Evolutionary conservation across 139 green algal genomes (phyloP).

Genomic region (Nannochloris sp.): DNA sequence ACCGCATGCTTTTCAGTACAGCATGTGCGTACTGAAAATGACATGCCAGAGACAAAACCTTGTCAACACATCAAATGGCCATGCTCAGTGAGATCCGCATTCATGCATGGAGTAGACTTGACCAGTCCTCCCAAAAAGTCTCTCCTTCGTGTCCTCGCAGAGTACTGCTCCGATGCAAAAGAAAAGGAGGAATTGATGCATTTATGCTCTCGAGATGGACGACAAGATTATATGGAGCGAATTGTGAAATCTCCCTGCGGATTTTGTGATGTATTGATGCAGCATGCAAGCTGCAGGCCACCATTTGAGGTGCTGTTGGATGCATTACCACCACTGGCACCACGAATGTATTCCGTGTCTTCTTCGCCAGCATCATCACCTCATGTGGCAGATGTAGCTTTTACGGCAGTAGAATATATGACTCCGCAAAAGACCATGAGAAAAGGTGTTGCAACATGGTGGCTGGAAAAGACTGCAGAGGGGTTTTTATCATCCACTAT

Average conservation of each 20-base stretch:
- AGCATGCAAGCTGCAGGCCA: slow-evolving; percentile 64
- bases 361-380: slow-evolving; percentile 22
- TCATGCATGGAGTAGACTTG: slow-evolving; percentile 63
- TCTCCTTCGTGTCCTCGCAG: slow-evolving; percentile 73
- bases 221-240: slow-evolving; percentile 35
- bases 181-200: slow-evolving; percentile 57
- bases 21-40: slow-evolving; percentile 9
- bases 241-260: slow-evolving; percentile 47
- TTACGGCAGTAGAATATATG: slow-evolving; percentile 64
- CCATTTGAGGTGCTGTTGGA: slow-evolving; percentile 71
- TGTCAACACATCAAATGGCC: slow-evolving; percentile 60
- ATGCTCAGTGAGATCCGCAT: slow-evolving; percentile 62
- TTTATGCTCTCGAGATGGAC: slow-evolving; percentile 43
- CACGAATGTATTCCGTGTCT: slow-evolving; percentile 85
- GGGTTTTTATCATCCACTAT: slow-evolving; percentile 8
- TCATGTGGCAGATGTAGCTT: slow-evolving; percentile 41
- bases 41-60: slow-evolving; percentile 15
- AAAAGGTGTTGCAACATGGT: slow-evolving; percentile 69
- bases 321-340: slow-evolving; percentile 59
- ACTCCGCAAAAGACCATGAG: slow-evolving; percentile 25
- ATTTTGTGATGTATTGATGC: slow-evolving; percentile 71
- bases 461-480: slow-evolving; percentile 49
- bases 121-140: slow-evolving; percentile 62
- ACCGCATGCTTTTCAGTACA: slow-evolving; percentile 41
- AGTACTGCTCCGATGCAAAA: slow-evolving; percentile 57